These are phyloP conservation scores for Hygrocybe punicea DNA, from an alignment of 768 basidiomycete species.

Conservation along the genomic window DNA sequence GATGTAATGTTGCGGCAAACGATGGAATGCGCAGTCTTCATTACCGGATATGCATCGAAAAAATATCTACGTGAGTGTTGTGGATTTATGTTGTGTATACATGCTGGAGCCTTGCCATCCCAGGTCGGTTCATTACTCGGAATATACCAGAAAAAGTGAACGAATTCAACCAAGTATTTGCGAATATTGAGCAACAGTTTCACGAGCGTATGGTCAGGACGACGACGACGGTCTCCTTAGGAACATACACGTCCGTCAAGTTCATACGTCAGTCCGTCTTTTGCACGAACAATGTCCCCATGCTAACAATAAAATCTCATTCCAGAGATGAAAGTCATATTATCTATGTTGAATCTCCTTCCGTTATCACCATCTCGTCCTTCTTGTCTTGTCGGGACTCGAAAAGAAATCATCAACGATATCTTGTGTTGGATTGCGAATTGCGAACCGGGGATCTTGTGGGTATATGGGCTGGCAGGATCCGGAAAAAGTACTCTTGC, in stretches of 20 bases:
- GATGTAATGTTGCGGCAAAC: slow-evolving; percentile 28
- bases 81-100: background rate
- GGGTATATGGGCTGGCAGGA: background rate
- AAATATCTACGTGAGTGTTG: slow-evolving; percentile 28
- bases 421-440: slow-evolving; percentile 3
- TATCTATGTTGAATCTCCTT: no score
- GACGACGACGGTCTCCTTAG: no score
- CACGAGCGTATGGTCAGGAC: background rate
- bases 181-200: background rate
- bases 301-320: no score
- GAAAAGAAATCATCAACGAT: background rate
- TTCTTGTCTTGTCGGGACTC: background rate
- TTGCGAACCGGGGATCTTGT: background rate
- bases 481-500: slow-evolving; percentile 17
- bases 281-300: no score
- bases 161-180: background rate
- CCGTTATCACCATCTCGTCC: background rate
- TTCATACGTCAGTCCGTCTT: no score
- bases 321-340: no score
- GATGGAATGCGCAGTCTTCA: slow-evolving; percentile 34
- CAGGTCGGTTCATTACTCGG: background rate
- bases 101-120: background rate
- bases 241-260: no score
- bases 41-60: slow-evolving; percentile 33
- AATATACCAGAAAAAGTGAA: background rate